A percentile compares a stretch with the other conserved stretches of the same genome.
These are phyloP conservation scores for Alternaria dauci DNA, from an alignment of 2,329 filamentous ascomycete species.

Conservation along the genomic window DNA sequence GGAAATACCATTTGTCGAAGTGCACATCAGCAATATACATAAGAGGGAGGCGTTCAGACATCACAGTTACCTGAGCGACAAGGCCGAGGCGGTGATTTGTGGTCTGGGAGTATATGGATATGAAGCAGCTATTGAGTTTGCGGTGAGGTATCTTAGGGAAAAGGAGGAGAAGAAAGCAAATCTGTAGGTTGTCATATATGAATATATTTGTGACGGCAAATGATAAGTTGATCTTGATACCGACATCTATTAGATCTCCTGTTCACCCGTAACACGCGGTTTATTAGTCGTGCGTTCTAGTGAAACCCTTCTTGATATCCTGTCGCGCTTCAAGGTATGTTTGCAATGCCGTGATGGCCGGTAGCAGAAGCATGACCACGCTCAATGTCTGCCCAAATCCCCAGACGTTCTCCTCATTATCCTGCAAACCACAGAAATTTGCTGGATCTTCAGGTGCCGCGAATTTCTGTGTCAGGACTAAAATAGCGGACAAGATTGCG, in stretches of 20 bases:
- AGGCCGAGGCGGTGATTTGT: slow-evolving; percentile 76
- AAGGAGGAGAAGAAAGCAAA: background rate
- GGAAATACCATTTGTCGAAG: slow-evolving; percentile 75
- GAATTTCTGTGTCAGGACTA: slow-evolving; percentile 43
- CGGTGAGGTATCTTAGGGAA: slow-evolving; percentile 39
- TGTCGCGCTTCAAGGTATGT: slow-evolving; percentile 41
- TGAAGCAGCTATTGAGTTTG: slow-evolving; percentile 56
- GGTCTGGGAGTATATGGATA: slow-evolving; percentile 65
- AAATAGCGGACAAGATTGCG: slow-evolving; percentile 30
- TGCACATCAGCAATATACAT: slow-evolving; percentile 81
- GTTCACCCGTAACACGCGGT: background rate
- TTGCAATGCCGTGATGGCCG: slow-evolving; percentile 36
- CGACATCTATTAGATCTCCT: background rate
- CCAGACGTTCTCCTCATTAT: slow-evolving; percentile 39
- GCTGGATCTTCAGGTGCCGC: slow-evolving; percentile 26
- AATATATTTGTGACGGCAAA: background rate
- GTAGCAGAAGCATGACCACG: slow-evolving; percentile 40
- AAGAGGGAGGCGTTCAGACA: slow-evolving; percentile 72
- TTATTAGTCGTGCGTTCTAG: background rate
- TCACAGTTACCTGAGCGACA: slow-evolving; percentile 77
- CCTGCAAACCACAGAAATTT: slow-evolving; percentile 35
- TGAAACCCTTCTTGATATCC: slow-evolving; percentile 25
- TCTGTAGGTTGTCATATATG: background rate
- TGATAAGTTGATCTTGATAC: background rate
- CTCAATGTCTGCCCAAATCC: slow-evolving; percentile 45